Evolutionary conservation across 1,284 basidiomycete species (phyloP).

Genomic region (Puccinia polysora): DNA sequence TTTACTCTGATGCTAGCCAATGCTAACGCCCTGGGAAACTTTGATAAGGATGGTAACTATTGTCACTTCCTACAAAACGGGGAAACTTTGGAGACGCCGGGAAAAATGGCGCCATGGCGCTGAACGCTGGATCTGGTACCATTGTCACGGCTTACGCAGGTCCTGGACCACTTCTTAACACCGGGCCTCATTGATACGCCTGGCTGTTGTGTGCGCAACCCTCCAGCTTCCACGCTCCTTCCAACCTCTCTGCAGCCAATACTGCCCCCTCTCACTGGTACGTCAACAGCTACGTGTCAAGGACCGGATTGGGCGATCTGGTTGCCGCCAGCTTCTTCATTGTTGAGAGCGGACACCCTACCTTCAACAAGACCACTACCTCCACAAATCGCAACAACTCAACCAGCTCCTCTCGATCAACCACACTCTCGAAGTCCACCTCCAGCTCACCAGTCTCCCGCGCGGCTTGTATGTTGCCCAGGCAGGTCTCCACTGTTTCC

Average conservation of each 20-base stretch:
- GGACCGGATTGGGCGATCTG: slow-evolving; percentile 18
- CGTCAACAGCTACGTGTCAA: slow-evolving; percentile 22
- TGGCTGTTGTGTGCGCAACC: slow-evolving; percentile 28
- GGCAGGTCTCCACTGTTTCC: too few relatives aligned
- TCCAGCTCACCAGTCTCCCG: too few relatives aligned
- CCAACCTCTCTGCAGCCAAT: slow-evolving; percentile 2
- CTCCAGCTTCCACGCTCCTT: slow-evolving; percentile 3
- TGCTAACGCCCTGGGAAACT: slow-evolving; percentile 33
- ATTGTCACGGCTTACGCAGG: slow-evolving; percentile 26
- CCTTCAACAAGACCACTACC: too few relatives aligned
- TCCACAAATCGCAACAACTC: too few relatives aligned
- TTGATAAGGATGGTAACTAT: slow-evolving; percentile 23
- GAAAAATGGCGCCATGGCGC: neutral
- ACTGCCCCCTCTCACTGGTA: slow-evolving; percentile 25
- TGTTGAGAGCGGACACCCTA: too few relatives aligned
- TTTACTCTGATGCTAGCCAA: slow-evolving; percentile 32
- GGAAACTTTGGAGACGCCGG: slow-evolving; percentile 18
- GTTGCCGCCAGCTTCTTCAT: slow-evolving; percentile 31
- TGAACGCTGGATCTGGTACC: slow-evolving; percentile 19
- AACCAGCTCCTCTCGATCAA: too few relatives aligned
- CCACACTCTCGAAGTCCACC: too few relatives aligned
- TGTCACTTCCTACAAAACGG: slow-evolving; percentile 32
- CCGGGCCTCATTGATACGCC: slow-evolving; percentile 29
- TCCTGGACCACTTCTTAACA: slow-evolving; percentile 18
- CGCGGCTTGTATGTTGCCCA: too few relatives aligned